A percentile compares a stretch with the other conserved stretches of the same genome.
Evolutionary conservation across 148 eudicot species (phyloP).

Genomic region (Drosera capensis): DNA sequence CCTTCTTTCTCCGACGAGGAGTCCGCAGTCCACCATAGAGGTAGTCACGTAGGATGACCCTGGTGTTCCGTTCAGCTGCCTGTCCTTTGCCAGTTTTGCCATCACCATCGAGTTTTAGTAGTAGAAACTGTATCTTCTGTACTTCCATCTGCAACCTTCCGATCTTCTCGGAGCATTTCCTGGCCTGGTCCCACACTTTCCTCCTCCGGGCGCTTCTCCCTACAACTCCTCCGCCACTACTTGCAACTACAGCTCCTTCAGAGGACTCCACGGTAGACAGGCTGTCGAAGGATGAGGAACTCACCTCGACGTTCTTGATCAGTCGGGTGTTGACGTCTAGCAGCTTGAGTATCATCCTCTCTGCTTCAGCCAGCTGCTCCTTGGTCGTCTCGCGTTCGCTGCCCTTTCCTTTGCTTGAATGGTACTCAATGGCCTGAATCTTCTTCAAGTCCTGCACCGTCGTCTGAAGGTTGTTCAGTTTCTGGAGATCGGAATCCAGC

Average conservation of each 20-base stretch:
- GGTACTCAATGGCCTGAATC: conserved; percentile 35
- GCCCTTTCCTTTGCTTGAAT: conserved; percentile 28
- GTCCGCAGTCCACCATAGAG: conserved; percentile 38
- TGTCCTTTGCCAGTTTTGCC: conserved; percentile 22
- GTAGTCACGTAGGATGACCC: conserved; percentile 56
- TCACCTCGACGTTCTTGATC: conserved; percentile 43
- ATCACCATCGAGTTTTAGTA: conserved; percentile 46
- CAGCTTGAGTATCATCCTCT: conserved; percentile 40
- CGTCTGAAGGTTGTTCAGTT: conserved; percentile 71
- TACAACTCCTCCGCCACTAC: no score
- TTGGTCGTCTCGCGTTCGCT: conserved; percentile 37
- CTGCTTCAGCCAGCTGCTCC: conserved; percentile 66
- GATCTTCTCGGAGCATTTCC: conserved; percentile 64
- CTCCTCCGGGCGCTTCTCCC: conserved; percentile 28
- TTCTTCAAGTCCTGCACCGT: conserved; percentile 71
- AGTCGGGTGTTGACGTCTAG: conserved; percentile 45
- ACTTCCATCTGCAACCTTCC: conserved; percentile 76
- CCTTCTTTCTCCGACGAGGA: conserved; percentile 37
- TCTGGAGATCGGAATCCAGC: conserved; percentile 75
- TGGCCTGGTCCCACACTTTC: conserved; percentile 53
- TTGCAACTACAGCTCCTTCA: no score
- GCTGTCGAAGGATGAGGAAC: conserved; percentile 21
- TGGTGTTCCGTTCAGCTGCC: conserved; percentile 33
- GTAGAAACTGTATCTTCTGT: conserved; percentile 57
- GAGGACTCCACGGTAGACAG: conserved; percentile 26